A percentile compares a stretch with the other conserved stretches of the same genome.
phyloP scores from a whole-genome alignment of 192 early-diverging fungal species.

The Gaertneriomyces sp. region DNA sequence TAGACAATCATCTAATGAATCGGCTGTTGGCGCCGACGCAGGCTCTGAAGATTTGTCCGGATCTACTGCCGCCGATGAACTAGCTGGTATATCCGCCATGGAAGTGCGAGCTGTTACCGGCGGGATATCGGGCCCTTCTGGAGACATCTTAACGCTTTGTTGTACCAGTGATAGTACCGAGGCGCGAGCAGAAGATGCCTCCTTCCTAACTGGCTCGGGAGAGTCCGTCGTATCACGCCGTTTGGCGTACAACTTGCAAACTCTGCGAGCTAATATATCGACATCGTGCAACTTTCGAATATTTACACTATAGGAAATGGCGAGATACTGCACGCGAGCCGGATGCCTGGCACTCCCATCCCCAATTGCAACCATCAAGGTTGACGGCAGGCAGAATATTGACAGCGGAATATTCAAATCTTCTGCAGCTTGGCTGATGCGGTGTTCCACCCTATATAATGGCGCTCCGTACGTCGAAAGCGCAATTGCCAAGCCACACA shows the following conservation, averaged over 20 bases:
- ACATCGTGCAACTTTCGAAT: slow-evolving; percentile 24
- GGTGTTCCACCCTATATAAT: slow-evolving; percentile 28
- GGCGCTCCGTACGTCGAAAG: slow-evolving; percentile 27
- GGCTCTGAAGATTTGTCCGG: background rate
- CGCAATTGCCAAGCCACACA: slow-evolving; percentile 19
- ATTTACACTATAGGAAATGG: slow-evolving; percentile 9
- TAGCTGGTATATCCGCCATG: background rate
- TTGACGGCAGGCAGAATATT: slow-evolving; percentile 25
- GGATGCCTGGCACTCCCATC: slow-evolving; percentile 25
- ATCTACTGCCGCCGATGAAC: no score
- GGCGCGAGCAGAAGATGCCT: background rate
- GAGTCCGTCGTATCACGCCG: no score
- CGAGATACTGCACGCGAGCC: slow-evolving; percentile 19
- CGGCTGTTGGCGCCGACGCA: background rate
- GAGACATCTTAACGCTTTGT: background rate
- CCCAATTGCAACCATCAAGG: slow-evolving; percentile 24
- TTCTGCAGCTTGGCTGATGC: slow-evolving; percentile 22
- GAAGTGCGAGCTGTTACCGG: background rate
- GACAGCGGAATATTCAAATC: slow-evolving; percentile 24
- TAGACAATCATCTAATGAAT: slow-evolving; percentile 13
- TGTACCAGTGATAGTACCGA: slow-evolving; percentile 1
- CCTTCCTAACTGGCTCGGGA: background rate
- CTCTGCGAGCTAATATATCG: slow-evolving; percentile 21
- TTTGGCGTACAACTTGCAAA: background rate
- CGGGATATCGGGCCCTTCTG: background rate